Base-by-base conservation (phyloP, 768 basidiomycete species). In the Lenzites betulinus region DNA sequence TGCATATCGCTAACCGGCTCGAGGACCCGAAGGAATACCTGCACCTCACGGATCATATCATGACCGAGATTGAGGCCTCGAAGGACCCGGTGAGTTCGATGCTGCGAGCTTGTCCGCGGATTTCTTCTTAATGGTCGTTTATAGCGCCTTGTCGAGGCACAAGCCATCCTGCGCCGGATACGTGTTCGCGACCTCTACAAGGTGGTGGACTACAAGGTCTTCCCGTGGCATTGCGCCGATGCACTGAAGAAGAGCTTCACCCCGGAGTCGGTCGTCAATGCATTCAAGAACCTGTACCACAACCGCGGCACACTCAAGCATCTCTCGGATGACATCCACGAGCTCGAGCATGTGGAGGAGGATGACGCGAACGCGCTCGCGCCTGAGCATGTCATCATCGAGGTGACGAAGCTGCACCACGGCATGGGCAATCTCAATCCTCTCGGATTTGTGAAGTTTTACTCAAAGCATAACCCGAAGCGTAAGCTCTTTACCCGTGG, bases 361-460 rank as follows among this genome's bases (percentile, higher is more conserved):
- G 66, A 62, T 7, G 66, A 71, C 12, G 73, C 78, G 36, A 64
- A 67, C 4, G 71, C 73, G 9, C 74, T 89, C 12, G 69, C 62
- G 16, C 71, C 74, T 0, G 70, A 78, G 6, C 81, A 90, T 54
- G 77, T 93, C 30, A 82, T 88, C 41, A 88, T 93, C 22, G 82
- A 86, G 51, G 75, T 85, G 15, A 72, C 84, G 1, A 66, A 70
- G n/a, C 79, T 93, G 79, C 92, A 93, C 68, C 88, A 89, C 66
- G 92, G 92, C 3, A 90, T 88, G 84, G 77, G 81, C 63, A 82
- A 84, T 44, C 71, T 76, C 62, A 90, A 90, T 65, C 92, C 92
- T 1, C 68, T 93, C 47, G 81, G 87, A 46, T 79, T 73, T 16
- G 83, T 92, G 54, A 83, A 79, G 68, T 94, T 93, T 67, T 93